These are phyloP conservation scores for Nicotiana otophora DNA, from an alignment of 257 asterid genomes.

Conservation along the genomic window DNA sequence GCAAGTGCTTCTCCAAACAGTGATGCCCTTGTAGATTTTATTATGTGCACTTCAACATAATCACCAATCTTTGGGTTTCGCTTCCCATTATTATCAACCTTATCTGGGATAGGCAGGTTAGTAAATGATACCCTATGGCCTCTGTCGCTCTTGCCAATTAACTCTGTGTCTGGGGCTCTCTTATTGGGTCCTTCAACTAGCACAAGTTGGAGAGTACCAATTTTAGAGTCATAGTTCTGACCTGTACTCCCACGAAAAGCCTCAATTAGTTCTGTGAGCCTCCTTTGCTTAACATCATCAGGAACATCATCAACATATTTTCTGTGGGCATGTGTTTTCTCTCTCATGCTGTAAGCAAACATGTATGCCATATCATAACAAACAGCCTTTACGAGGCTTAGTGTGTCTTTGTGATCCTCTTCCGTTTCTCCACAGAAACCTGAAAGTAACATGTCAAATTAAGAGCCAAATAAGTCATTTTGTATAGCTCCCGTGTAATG, in stretches of 20 bases:
- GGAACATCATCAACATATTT: slow-evolving; percentile 83
- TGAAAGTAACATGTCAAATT: slow-evolving; percentile 21
- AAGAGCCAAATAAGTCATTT: slow-evolving; percentile 5
- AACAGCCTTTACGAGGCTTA: slow-evolving; percentile 59
- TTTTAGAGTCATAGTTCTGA: slow-evolving; percentile 62
- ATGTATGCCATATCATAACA: slow-evolving; percentile 95
- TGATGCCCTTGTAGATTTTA: slow-evolving; percentile 70
- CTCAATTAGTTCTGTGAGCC: slow-evolving; percentile 79
- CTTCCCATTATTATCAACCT: slow-evolving; percentile 36
- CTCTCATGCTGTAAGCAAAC: slow-evolving; percentile 99
- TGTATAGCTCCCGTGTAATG: neutral
- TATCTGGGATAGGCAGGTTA: slow-evolving; percentile 51
- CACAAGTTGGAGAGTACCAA: slow-evolving; percentile 78
- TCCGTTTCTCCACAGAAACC: slow-evolving; percentile 98
- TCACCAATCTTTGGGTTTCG: slow-evolving; percentile 70
- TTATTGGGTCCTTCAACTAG: slow-evolving; percentile 93
- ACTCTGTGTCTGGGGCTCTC: slow-evolving; percentile 88
- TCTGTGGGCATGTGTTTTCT: slow-evolving; percentile 96
- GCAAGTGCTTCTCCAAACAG: slow-evolving; percentile 75
- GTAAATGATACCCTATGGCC: slow-evolving; percentile 81
- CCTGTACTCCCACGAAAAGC: slow-evolving; percentile 85
- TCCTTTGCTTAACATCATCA: slow-evolving; percentile 74
- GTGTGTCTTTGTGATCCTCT: slow-evolving; percentile 81
- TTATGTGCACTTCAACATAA: slow-evolving; percentile 66
- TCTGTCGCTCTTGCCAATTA: slow-evolving; percentile 88